Evolutionary conservation across 2,329 filamentous ascomycete species (phyloP), one percentile per base, ranked within the genome.

Genomic region (Talaromyces funiculosus): DNA sequence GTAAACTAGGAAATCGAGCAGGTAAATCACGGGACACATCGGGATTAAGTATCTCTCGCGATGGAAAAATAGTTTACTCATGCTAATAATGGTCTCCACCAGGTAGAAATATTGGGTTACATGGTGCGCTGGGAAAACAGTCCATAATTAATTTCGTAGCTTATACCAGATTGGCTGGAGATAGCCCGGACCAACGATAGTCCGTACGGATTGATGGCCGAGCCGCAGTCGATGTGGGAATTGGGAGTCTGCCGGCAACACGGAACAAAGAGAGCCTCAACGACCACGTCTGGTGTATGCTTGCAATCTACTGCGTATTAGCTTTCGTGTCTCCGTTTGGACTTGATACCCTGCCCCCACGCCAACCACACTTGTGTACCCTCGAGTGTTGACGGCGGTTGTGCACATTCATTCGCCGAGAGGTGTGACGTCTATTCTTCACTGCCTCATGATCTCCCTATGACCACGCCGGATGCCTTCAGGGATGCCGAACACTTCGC

Each of bases 401-500:
- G 49, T 14, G 18, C 33, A 16, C 35, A 6, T 10, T 40, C 16
- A 38, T 24, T 20, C 18, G 18, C 33, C 51, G 29, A 14, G 26
- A 51, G 47, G 33, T 18, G 51, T 40, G 51, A 54, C 22, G 35
- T 40, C 18, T 38, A 20, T 2, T 9, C n/a, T 45, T n/a, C 18
- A 59, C 43, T 43, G 42, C 72, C 73, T 68, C 70, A 77, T 77
- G 75, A 75, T 67, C 72, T 60, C 75, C 76, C 75, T 77, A 78
- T 78, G 75, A 77, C 73, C 69, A 75, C 75, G 67, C 73, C 73
- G 65, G 74, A 75, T 75, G 72, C 69, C 68, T 75, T 73, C 70
- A 73, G 74, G 71, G 75, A 78, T 77, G 75, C 75, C 69, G 75
- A 77, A 72, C 72, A 75, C 72, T 73, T 78, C 73, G 72, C 73